A percentile compares a stretch with the other conserved stretches of the same genome.
Evolutionary conservation across 805 yeast genomes (phyloP).

Genomic region (Candida piceae): DNA sequence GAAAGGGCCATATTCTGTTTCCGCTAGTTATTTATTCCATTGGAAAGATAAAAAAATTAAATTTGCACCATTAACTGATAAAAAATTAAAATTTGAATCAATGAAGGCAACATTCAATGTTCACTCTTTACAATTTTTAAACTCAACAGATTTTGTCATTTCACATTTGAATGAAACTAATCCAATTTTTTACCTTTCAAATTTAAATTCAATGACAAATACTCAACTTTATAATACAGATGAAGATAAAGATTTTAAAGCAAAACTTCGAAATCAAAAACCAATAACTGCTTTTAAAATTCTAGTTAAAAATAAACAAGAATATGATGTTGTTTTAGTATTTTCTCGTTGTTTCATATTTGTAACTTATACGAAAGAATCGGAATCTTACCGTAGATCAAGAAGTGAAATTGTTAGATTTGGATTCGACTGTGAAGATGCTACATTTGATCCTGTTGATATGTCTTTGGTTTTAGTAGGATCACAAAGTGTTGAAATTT

Average conservation of each 20-base stretch:
- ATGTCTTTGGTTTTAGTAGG: slow-evolving; percentile 20
- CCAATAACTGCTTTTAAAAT: slow-evolving; percentile 27
- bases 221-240: slow-evolving; percentile 20
- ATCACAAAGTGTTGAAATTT: slow-evolving; percentile 23
- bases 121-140: slow-evolving; percentile 18
- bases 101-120: slow-evolving; percentile 26
- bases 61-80: slow-evolving; percentile 28
- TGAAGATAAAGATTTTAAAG: slow-evolving; percentile 21
- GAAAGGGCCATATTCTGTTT: slow-evolving; percentile 52
- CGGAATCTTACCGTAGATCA: slow-evolving; percentile 17
- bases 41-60: slow-evolving; percentile 43
- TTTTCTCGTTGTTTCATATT: slow-evolving; percentile 25
- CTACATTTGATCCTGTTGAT: slow-evolving; percentile 26
- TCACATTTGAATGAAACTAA: slow-evolving; percentile 22
- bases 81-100: slow-evolving; percentile 21
- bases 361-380: slow-evolving; percentile 19
- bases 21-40: slow-evolving; percentile 48
- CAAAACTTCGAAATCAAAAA: slow-evolving; percentile 20
- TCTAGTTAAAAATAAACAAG: slow-evolving; percentile 9
- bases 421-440: slow-evolving; percentile 21
- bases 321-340: slow-evolving; percentile 26
- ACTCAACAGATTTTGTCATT: slow-evolving; percentile 26
- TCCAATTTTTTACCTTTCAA: slow-evolving; percentile 26
- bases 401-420: slow-evolving; percentile 24
- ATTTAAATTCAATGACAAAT: slow-evolving; percentile 24